Conservation (phyloP, 106 monocot genomes). For the Posidonia australis region DNA sequence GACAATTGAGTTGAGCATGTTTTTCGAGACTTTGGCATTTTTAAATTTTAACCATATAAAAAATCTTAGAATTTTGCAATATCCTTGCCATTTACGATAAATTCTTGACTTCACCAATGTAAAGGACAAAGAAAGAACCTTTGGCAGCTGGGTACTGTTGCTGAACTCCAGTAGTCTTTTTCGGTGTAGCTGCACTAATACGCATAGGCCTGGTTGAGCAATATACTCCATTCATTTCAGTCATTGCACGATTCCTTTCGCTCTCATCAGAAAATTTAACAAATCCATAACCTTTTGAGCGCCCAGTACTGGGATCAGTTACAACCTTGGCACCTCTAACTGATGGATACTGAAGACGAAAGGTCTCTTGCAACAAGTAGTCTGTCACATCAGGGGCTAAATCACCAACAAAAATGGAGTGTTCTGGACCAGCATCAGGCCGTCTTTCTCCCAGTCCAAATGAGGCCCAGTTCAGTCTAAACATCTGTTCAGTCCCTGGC, state of each 20-base stretch:
- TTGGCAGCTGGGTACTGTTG: conserved; percentile 49
- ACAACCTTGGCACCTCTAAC: conserved; percentile 97
- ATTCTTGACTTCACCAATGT: not conserved
- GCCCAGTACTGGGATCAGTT: conserved; percentile 81
- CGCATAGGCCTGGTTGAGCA: conserved; percentile 96
- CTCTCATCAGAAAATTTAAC: conserved; percentile 94
- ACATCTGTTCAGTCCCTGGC: conserved; percentile 91
- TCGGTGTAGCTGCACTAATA: conserved; percentile 92
- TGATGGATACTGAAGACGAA: conserved; percentile 71
- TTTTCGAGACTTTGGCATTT: no score
- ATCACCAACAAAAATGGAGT: conserved; percentile 97
- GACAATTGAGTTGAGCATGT: no score
- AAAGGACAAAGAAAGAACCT: conserved; percentile 20
- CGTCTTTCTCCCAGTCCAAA: conserved; percentile 86
- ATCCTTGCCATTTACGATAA: no score
- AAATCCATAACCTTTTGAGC: conserved; percentile 97
- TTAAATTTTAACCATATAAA: no score
- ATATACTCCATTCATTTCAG: conserved; percentile 97
- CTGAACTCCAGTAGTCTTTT: conserved; percentile 53
- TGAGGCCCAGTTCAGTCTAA: conserved; percentile 93
- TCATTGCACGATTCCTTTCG: conserved; percentile 94
- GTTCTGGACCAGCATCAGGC: conserved; percentile 60
- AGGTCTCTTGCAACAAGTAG: conserved; percentile 88
- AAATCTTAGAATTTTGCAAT: no score
- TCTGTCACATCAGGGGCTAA: conserved; percentile 97